Evolutionary conservation across 2,329 filamentous ascomycete genomes (phyloP).

Genomic region (Biscogniauxia sp.): DNA sequence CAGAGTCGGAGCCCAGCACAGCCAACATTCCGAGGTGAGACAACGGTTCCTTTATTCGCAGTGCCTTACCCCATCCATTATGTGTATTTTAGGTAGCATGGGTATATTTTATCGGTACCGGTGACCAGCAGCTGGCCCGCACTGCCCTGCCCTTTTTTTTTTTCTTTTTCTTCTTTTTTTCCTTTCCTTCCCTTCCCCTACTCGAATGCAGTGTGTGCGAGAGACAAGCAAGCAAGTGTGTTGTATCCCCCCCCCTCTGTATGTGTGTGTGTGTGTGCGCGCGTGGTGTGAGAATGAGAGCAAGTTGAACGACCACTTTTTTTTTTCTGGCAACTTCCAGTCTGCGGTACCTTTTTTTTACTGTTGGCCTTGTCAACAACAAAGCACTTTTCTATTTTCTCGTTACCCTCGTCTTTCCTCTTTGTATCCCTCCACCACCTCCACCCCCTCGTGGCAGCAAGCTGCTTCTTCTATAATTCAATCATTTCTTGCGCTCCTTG

Average conservation of each 20-base stretch:
- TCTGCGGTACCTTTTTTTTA: constrained; percentile 22
- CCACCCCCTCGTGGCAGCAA: constrained; percentile 29
- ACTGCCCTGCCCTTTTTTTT: constrained; percentile 29
- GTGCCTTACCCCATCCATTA: constrained; percentile 12
- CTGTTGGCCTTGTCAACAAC: constrained; percentile 29
- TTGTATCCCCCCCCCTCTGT: too few species aligned
- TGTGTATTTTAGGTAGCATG: constrained; percentile 27
- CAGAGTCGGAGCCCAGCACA: constrained; percentile 18
- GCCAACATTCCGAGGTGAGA: constrained; percentile 27
- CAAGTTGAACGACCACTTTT: constrained; percentile 25
- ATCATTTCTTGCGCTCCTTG: constrained; percentile 15
- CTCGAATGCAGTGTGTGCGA: background rate
- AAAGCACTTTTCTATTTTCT: constrained; percentile 27
- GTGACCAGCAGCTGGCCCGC: constrained; percentile 32
- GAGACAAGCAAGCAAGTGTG: background rate
- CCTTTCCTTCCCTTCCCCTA: constrained; percentile 1
- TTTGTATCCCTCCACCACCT: constrained; percentile 25
- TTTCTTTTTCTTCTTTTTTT: constrained; percentile 15
- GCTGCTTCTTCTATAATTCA: constrained; percentile 26
- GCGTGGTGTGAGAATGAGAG: constrained; percentile 19
- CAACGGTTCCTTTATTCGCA: constrained; percentile 23
- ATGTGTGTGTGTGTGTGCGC: too few species aligned
- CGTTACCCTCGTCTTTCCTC: constrained; percentile 23
- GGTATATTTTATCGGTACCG: constrained; percentile 18
- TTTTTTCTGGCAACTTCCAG: constrained; percentile 30